Conservation (phyloP, 805 yeast species). For the Kregervanrija fluxuum region DNA sequence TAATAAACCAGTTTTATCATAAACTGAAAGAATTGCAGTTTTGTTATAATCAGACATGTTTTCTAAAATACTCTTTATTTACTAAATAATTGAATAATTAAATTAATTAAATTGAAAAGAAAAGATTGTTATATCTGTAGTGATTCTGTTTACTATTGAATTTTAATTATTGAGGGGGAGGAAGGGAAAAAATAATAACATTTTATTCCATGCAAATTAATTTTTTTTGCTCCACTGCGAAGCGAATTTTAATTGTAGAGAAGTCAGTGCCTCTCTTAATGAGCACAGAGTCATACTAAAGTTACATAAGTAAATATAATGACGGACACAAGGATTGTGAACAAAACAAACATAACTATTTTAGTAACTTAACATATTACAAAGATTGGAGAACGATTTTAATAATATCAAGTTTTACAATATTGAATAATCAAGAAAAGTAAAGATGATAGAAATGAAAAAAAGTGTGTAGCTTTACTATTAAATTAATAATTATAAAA, state of each 20-base stretch:
- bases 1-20: constrained; percentile 93
- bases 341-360: no score
- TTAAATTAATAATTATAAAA: not conserved
- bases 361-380: no score
- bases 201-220: no score
- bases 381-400: no score
- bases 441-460: not conserved
- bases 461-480: not conserved
- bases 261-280: no score
- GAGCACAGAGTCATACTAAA: not conserved
- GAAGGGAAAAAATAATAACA: no score
- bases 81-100: not conserved
- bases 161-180: no score
- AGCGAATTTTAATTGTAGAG: no score
- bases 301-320: not conserved
- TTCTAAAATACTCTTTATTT: not conserved
- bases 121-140: no score
- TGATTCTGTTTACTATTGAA: no score
- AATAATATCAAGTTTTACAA: no score
- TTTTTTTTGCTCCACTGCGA: no score
- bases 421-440: not conserved
- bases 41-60: constrained; percentile 37
- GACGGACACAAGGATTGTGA: not conserved
- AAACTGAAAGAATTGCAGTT: constrained; percentile 94
- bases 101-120: constrained; percentile 1